Conservation (phyloP, 108 stramenopile species). For the Skeletonema menzelii region DNA sequence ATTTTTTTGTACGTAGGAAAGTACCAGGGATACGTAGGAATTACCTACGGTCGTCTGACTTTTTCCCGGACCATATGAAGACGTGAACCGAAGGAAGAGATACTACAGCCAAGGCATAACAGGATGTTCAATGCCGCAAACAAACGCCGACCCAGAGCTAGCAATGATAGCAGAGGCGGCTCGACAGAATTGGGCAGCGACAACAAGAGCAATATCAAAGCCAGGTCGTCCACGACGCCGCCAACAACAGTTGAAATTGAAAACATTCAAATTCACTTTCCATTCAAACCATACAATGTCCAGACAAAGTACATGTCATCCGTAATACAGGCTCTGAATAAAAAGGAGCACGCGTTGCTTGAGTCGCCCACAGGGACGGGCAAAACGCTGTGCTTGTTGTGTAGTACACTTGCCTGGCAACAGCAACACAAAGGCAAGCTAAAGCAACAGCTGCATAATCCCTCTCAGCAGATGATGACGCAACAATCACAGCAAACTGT, state of each 20-base stretch:
- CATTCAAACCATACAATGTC: conserved; percentile 93
- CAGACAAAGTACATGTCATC: conserved; percentile 93
- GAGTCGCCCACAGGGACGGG: conserved; percentile 94
- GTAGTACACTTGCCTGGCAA: conserved; percentile 86
- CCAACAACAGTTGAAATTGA: conserved; percentile 72
- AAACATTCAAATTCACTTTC: conserved; percentile 89
- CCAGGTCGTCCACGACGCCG: conserved; percentile 7
- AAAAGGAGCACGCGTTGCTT: conserved; percentile 74
- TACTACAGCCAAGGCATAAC: not conserved
- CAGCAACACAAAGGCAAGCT: conserved; percentile 43
- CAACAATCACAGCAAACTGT: not conserved
- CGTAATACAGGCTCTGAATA: conserved; percentile 84
- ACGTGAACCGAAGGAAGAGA: not conserved
- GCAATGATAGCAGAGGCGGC: not conserved
- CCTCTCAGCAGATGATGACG: not conserved
- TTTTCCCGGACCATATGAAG: no score
- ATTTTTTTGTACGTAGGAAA: no score
- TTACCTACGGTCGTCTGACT: no score
- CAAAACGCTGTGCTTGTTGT: conserved; percentile 89
- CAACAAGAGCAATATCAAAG: conserved; percentile 23
- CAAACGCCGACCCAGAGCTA: not conserved
- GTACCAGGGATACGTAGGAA: no score
- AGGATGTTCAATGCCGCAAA: not conserved
- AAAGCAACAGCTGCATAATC: not conserved
- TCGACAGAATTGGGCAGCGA: not conserved